Evolutionary conservation across 1,284 basidiomycete species (phyloP).

Genomic region (Wolfiporia cocos): DNA sequence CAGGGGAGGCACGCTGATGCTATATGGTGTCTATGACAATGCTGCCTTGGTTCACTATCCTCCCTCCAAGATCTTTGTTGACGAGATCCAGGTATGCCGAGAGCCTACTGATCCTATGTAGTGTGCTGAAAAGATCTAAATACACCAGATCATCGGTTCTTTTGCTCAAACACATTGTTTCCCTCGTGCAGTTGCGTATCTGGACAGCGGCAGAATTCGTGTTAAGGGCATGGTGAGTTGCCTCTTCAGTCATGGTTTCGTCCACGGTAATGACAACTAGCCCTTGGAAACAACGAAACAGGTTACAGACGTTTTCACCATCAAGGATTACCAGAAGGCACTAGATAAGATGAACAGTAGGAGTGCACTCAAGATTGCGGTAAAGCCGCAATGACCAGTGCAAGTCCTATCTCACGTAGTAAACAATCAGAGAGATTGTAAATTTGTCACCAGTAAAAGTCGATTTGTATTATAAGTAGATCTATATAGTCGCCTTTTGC

Average conservation of each 20-base stretch:
- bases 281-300: constrained; percentile 8
- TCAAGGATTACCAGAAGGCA: constrained; percentile 52
- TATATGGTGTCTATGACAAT: constrained; percentile 58
- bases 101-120: neutral
- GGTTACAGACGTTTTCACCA: constrained; percentile 47
- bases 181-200: constrained; percentile 54
- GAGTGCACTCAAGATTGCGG: constrained; percentile 33
- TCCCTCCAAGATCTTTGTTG: constrained; percentile 53
- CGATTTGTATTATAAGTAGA: too few relatives aligned
- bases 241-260: neutral
- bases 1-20: constrained; percentile 42
- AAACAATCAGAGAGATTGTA: too few relatives aligned
- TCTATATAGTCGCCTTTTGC: too few relatives aligned
- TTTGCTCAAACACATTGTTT: constrained; percentile 59
- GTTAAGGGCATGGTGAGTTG: constrained; percentile 49
- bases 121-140: neutral
- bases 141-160: constrained; percentile 55
- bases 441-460: too few relatives aligned
- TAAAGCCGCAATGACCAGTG: constrained; percentile 26
- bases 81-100: constrained; percentile 44
- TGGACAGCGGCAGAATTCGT: constrained; percentile 54
- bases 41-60: constrained; percentile 49
- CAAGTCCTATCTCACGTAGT: too few relatives aligned
- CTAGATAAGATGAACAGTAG: constrained; percentile 55
- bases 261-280: neutral